Evolutionary conservation across 176 grass and related monocot species (phyloP).

Genomic region (Sorghum bicolor): DNA sequence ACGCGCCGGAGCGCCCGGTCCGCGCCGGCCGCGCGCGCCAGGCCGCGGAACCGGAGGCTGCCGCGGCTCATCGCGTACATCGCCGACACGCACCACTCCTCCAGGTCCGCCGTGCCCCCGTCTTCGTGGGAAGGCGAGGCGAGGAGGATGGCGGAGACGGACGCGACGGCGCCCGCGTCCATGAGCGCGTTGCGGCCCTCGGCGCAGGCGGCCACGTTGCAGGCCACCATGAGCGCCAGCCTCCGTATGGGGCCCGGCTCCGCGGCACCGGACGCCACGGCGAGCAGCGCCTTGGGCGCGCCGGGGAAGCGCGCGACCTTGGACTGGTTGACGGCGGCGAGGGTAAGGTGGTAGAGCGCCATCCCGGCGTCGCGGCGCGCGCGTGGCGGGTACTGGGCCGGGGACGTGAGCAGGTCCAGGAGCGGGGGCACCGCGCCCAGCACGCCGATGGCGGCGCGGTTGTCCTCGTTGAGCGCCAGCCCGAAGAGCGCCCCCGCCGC

Average conservation of each 20-base stretch:
- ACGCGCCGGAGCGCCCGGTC: conserved; percentile 59
- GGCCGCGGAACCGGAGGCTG: conserved; percentile 70
- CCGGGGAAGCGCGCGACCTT: conserved; percentile 62
- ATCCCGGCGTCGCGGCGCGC: conserved; percentile 71
- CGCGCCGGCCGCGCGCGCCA: conserved; percentile 57
- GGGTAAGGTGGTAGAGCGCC: conserved; percentile 87
- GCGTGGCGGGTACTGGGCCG: conserved; percentile 5
- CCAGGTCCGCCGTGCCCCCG: conserved; percentile 9
- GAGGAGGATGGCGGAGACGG: conserved; percentile 47
- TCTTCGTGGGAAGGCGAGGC: not conserved
- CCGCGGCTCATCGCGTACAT: conserved; percentile 82
- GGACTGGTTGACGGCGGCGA: conserved; percentile 61
- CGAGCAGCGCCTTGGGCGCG: conserved; percentile 48
- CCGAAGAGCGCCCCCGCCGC: conserved; percentile 74
- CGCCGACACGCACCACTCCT: conserved; percentile 70
- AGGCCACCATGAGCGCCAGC: conserved; percentile 75
- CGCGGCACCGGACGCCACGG: conserved; percentile 20
- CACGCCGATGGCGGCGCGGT: conserved; percentile 88
- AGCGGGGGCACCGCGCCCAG: conserved; percentile 71
- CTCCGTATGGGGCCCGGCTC: conserved; percentile 42
- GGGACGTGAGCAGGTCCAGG: conserved; percentile 55
- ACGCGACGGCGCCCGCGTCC: conserved; percentile 62
- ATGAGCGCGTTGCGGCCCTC: conserved; percentile 75
- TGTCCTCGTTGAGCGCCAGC: conserved; percentile 70
- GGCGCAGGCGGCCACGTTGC: conserved; percentile 57